Conservation (phyloP, 129 eudicot species). For the Helianthus tuberosus region DNA sequence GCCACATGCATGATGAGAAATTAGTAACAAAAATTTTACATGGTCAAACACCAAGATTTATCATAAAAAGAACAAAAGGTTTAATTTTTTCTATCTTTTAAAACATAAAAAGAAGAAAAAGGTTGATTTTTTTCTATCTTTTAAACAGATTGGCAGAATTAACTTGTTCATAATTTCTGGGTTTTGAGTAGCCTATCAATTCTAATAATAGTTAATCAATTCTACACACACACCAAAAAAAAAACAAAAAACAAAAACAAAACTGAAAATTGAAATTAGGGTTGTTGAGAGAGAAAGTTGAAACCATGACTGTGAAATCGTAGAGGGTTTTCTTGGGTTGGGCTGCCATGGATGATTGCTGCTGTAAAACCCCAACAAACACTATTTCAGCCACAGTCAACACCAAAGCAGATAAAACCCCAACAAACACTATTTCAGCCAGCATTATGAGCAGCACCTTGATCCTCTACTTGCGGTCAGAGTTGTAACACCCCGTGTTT, state of each 20-base stretch:
- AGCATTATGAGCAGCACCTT: conserved; percentile 34
- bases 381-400: conserved; percentile 36
- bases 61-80: not conserved
- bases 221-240: not conserved
- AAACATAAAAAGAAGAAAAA: no score
- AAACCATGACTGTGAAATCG: conserved; percentile 13
- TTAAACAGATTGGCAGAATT: not conserved
- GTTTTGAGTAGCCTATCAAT: not conserved
- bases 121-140: no score
- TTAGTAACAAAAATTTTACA: not conserved
- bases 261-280: not conserved
- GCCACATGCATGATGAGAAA: not conserved
- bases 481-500: no score
- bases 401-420: conserved; percentile 33
- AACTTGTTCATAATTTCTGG: not conserved
- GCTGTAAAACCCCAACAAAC: no score
- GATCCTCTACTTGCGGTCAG: conserved; percentile 45
- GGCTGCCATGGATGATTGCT: conserved; percentile 3
- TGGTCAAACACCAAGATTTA: not conserved
- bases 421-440: conserved; percentile 46
- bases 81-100: no score
- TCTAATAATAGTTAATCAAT: not conserved
- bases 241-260: not conserved
- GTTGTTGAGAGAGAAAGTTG: not conserved
- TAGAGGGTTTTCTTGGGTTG: conserved; percentile 13